Conservation (phyloP, 768 basidiomycete genomes). For the Brasilioporus rufonigricans region DNA sequence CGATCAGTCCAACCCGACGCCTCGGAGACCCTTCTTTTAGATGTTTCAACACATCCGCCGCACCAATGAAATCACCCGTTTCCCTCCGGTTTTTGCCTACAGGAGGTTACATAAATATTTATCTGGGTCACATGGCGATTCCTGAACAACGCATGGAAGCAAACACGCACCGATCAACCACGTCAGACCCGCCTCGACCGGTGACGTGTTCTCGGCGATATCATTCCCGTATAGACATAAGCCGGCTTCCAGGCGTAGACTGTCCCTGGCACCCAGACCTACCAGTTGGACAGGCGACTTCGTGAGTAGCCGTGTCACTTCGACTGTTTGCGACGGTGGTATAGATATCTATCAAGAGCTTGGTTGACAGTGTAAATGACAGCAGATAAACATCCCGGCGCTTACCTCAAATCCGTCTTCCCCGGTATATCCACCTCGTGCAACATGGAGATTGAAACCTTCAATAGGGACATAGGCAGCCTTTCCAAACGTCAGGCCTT, state of each 20-base stretch:
- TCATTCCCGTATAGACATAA: slow-evolving; percentile 97
- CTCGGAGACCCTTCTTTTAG: slow-evolving; percentile 76
- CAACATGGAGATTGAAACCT: slow-evolving; percentile 64
- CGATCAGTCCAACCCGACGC: slow-evolving; percentile 76
- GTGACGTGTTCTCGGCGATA: slow-evolving; percentile 80
- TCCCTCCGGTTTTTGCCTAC: slow-evolving; percentile 82
- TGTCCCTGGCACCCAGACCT: slow-evolving; percentile 91
- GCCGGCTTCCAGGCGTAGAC: slow-evolving; percentile 92
- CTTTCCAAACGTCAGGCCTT: slow-evolving; percentile 76
- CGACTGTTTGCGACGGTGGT: slow-evolving; percentile 71
- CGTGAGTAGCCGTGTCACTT: slow-evolving; percentile 63
- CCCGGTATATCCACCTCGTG: slow-evolving; percentile 95
- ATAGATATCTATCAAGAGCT: slow-evolving; percentile 79
- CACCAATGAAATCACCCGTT: slow-evolving; percentile 73
- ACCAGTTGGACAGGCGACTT: slow-evolving; percentile 71
- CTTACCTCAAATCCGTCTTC: slow-evolving; percentile 96
- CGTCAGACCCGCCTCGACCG: slow-evolving; percentile 85
- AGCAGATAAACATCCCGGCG: not conserved
- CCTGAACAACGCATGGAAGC: not conserved
- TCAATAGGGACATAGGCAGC: slow-evolving; percentile 79
- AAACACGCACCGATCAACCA: slow-evolving; percentile 84
- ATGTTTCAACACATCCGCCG: slow-evolving; percentile 67
- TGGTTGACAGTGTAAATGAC: not conserved
- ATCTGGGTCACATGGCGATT: not conserved
- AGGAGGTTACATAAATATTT: not conserved